Evolutionary conservation across 176 grass and related monocot species (phyloP).

Genomic region (Alopecurus myosuroides): DNA sequence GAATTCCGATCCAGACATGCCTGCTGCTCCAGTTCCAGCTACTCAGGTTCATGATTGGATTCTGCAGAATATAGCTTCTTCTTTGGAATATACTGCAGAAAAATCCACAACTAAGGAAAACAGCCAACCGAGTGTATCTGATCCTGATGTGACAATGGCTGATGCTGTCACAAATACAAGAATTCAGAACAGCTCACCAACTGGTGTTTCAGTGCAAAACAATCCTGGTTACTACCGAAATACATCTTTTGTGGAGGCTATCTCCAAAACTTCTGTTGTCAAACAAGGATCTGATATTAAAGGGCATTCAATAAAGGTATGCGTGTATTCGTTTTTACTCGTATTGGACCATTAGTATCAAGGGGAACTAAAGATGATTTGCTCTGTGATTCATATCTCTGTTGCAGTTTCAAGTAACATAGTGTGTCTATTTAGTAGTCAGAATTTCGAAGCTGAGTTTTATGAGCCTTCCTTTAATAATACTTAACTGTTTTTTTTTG

Average conservation of each 20-base stretch:
- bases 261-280: slow-evolving; percentile 91
- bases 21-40: slow-evolving; percentile 78
- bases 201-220: slow-evolving; percentile 39
- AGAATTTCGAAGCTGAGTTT: neutral
- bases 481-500: neutral
- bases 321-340: neutral
- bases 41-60: slow-evolving; percentile 84
- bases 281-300: slow-evolving; percentile 85
- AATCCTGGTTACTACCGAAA: slow-evolving; percentile 60
- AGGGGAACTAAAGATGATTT: neutral
- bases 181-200: slow-evolving; percentile 30
- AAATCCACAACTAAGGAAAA: slow-evolving; percentile 62
- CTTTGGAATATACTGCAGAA: slow-evolving; percentile 64
- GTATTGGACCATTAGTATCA: neutral
- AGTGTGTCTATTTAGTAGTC: neutral
- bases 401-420: neutral
- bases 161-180: slow-evolving; percentile 66
- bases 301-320: slow-evolving; percentile 95
- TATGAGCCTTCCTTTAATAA: neutral
- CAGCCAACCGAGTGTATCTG: slow-evolving; percentile 33
- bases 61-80: slow-evolving; percentile 69
- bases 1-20: slow-evolving; percentile 98
- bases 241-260: slow-evolving; percentile 87
- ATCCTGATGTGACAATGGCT: slow-evolving; percentile 82
- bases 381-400: neutral